Conservation (phyloP, 2,329 filamentous ascomycete genomes). For the Diatrype stigma region DNA sequence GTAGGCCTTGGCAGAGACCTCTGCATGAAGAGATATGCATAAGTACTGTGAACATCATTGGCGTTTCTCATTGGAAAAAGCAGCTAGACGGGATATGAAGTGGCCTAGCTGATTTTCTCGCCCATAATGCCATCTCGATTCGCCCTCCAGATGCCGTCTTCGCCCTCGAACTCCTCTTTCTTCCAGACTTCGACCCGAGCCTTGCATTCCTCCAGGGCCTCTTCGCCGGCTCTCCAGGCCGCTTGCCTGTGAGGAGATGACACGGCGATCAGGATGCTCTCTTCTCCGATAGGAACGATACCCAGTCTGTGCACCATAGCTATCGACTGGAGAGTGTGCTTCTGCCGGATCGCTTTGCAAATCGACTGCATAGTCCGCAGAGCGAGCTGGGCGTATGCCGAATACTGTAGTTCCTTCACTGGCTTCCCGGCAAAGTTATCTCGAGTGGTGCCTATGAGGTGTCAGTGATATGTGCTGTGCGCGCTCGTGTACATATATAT, state of each 20-base stretch:
- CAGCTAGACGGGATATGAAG: neutral
- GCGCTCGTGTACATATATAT: too few species aligned
- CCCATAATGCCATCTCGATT: slow-evolving; percentile 71
- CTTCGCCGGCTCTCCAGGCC: slow-evolving; percentile 85
- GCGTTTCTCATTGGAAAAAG: too few species aligned
- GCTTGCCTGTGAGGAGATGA: slow-evolving; percentile 77
- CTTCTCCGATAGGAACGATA: slow-evolving; percentile 81
- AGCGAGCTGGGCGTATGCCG: slow-evolving; percentile 67
- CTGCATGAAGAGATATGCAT: too few species aligned
- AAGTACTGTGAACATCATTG: too few species aligned
- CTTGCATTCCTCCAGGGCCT: slow-evolving; percentile 84
- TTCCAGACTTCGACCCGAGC: slow-evolving; percentile 93
- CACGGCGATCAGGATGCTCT: slow-evolving; percentile 87
- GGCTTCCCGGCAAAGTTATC: slow-evolving; percentile 67
- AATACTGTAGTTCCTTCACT: slow-evolving; percentile 73
- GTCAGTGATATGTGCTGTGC: slow-evolving; percentile 10
- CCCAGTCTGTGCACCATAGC: slow-evolving; percentile 83
- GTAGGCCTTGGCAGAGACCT: too few species aligned
- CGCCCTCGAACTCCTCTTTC: slow-evolving; percentile 77
- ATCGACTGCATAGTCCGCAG: slow-evolving; percentile 66
- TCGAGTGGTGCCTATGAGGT: slow-evolving; percentile 63
- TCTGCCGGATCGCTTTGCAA: slow-evolving; percentile 49
- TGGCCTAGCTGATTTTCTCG: slow-evolving; percentile 35
- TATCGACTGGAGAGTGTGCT: slow-evolving; percentile 67
- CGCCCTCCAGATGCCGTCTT: slow-evolving; percentile 79